Base-by-base conservation (phyloP, 1,139 yeast genomes). In the Scheffersomyces lignicola region DNA sequence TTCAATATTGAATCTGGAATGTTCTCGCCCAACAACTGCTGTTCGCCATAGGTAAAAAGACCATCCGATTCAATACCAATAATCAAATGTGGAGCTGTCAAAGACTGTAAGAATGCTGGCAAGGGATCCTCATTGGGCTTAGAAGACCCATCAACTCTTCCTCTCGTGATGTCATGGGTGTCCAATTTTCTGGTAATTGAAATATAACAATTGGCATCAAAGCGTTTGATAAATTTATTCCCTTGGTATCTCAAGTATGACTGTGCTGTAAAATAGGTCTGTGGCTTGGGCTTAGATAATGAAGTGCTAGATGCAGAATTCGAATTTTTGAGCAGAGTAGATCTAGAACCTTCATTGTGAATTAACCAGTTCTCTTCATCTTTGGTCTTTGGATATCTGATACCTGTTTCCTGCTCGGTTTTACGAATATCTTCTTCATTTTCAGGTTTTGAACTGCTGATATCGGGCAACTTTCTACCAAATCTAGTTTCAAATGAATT, bases 131-230 rank as follows among this genome's bases (percentile, higher is more conserved):
- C 63, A n/a, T 45, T 38, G n/a, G 38, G 21, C 22, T 34, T 41
- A 14, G 18, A 20, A 8, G 17, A 11, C 33, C 75, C 79, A 17
- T 52, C 65, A 1, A 76, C 70, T 40, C 94, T 72, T 35, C 84
- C 94, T 42, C 98, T 73, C 0, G 95, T 81, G 31, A 92, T 79
- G 58, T 92, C 98, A 57, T 92, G 97, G 1, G 97, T 89, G 52
- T 92, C 98, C 31, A 92, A 69, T 57, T 92, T 92, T 51, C 97
- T 75, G 2, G 97, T 86, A 38, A 92, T 87, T 18, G 97, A 78
- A 38, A 92, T 89, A 60, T 92, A 92, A 62, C 98, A 92, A 56
- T 92, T 92, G 15, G 98, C 96, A 60, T 92, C 98, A 52, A 90
- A 92, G 49, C 98, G 72, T 32, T 78, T 73, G 34, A 90, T 82